phyloP scores from a whole-genome alignment of 768 basidiomycete genomes.

The Roridomyces roridus region DNA sequence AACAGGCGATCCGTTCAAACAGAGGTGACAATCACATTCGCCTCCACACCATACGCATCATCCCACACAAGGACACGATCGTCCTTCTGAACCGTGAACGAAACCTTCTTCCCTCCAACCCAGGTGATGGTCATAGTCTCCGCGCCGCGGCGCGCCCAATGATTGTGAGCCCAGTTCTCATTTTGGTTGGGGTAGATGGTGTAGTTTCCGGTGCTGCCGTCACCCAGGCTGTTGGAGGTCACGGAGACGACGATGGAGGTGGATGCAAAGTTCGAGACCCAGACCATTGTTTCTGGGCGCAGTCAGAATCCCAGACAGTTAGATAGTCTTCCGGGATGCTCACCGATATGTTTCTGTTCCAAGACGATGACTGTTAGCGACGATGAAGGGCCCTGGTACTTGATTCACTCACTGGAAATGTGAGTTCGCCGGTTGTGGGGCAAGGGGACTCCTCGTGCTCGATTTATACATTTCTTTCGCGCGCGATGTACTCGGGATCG shows the following conservation, averaged over 20 bases:
- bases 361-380: too few species aligned
- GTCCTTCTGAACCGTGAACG: background rate
- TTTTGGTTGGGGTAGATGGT: slow-evolving; percentile 7
- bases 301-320: too few species aligned
- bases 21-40: background rate
- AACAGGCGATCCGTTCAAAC: background rate
- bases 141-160: background rate
- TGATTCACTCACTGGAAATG: too few species aligned
- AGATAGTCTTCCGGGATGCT: too few species aligned
- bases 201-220: background rate
- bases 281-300: slow-evolving; percentile 13
- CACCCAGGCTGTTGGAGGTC: background rate
- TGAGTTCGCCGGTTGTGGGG: too few species aligned
- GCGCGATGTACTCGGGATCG: too few species aligned
- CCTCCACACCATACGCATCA: slow-evolving; percentile 2
- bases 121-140: background rate
- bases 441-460: too few species aligned
- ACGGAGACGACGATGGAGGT: slow-evolving; percentile 6
- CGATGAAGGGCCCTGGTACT: too few species aligned
- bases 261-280: slow-evolving; percentile 9
- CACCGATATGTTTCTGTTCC: too few species aligned
- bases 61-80: slow-evolving; percentile 9
- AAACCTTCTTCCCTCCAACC: background rate
- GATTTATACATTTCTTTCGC: too few species aligned
- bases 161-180: background rate